Evolutionary conservation across 768 basidiomycete genomes (phyloP), one percentile per base, ranked within the genome.

Genomic region (Leccinum olivaceopallidum): DNA sequence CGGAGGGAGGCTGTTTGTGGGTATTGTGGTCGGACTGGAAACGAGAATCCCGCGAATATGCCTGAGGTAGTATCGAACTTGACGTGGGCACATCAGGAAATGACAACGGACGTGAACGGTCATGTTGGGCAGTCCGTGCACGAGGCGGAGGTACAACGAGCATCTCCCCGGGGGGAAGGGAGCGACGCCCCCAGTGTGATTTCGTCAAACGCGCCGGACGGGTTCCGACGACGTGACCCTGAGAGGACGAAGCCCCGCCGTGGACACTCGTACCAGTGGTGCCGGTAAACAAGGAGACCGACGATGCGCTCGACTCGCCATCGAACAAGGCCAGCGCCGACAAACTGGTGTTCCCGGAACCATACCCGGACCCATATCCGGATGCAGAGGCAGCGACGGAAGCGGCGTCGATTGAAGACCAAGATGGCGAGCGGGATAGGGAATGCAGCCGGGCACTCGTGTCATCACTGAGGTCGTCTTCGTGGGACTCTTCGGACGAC

Each of bases 291-390:
- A 69, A 51, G 0, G 71, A 68, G 18, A 64, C 32, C 2, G 71
- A 73, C 0, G 72, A 75, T 2, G 56, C 58, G 56, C 73, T 72
- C 2, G 65, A 58, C 13, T 69, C 60, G 22, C 50, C 61, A 0
- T 71, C 63, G 37, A 37, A 53, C 42, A 61, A 28, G n/a, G 30
- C 9, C 6, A 66, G 14, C 3, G 48, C 61, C 0, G 62, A 61
- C 7, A 57, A 57, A 22, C 65, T 67, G 49, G 57, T 36, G 3
- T 63, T 63, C 6, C 57, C 53, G 6, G 69, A 71, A 2, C 32
- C 59, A 13, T 67, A 71, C 0, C 44, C 44, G 12, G 44, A 47
- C 10, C 7, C 44, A 47, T 44, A 44, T 0, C 63, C 67, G 1
- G 69, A 69, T 0, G 61, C 57, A 1, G 62, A 65, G 30, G 37